Conservation (phyloP, 2,329 filamentous ascomycete species). For the Zasmidium angulare region DNA sequence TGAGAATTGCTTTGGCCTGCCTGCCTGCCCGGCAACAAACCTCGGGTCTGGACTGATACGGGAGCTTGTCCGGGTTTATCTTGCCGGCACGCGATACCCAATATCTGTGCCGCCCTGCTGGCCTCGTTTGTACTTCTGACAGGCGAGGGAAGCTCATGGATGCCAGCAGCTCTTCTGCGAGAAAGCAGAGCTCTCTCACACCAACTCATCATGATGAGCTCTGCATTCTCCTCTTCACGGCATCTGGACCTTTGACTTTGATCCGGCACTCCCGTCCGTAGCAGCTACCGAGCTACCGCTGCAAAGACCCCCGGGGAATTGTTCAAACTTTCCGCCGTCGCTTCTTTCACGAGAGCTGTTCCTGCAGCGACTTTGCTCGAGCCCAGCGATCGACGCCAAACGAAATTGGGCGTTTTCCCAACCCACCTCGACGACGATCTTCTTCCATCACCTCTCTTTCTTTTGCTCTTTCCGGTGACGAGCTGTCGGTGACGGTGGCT, state of each 20-base stretch:
- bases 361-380: constrained; percentile 3
- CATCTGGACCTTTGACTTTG: constrained; percentile 16
- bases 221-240: constrained; percentile 2
- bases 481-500: constrained; percentile 22
- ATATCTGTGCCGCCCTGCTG: neutral
- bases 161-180: neutral
- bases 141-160: neutral
- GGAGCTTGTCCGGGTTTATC: neutral
- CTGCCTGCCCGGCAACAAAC: neutral
- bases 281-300: constrained; percentile 14
- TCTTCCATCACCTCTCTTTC: neutral
- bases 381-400: constrained; percentile 18
- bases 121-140: neutral
- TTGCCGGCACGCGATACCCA: neutral
- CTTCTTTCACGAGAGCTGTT: constrained; percentile 4
- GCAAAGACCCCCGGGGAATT: constrained; percentile 15
- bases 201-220: no score
- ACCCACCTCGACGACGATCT: constrained; percentile 10
- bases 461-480: constrained; percentile 10
- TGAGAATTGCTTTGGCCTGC: no score
- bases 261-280: constrained; percentile 13
- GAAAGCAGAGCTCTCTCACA: neutral
- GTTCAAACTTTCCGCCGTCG: constrained; percentile 13
- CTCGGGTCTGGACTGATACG: neutral
- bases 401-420: constrained; percentile 21